phyloP scores from a whole-genome alignment of 1,139 yeast genomes.

The Citeromyces hawaiiensis region DNA sequence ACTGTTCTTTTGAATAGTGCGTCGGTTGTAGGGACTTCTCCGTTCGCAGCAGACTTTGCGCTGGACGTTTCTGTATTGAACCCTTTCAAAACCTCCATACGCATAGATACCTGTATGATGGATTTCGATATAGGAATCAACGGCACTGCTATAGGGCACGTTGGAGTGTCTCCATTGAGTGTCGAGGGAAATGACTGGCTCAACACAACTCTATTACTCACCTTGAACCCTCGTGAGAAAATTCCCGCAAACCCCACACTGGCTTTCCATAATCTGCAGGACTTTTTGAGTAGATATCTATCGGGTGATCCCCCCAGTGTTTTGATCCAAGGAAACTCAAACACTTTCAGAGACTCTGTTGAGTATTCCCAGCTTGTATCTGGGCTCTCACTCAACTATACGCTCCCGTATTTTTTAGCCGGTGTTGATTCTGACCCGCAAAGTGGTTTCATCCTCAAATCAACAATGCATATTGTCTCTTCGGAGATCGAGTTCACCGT shows the following conservation, averaged over 20 bases:
- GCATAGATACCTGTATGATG: slow-evolving; percentile 8
- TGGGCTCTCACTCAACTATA: slow-evolving; percentile 9
- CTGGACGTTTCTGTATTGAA: slow-evolving; percentile 24
- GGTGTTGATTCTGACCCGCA: slow-evolving; percentile 1
- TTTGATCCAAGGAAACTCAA: slow-evolving; percentile 10
- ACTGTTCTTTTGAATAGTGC: slow-evolving; percentile 16
- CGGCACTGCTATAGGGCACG: slow-evolving; percentile 10
- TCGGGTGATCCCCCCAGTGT: slow-evolving; percentile 16
- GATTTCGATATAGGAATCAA: slow-evolving; percentile 12
- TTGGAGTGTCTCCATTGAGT: slow-evolving; percentile 5
- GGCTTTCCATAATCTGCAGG: slow-evolving; percentile 11
- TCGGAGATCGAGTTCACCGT: slow-evolving; percentile 38
- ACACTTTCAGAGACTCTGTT: slow-evolving; percentile 9
- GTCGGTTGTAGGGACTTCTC: slow-evolving; percentile 15
- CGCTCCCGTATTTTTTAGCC: slow-evolving; percentile 11
- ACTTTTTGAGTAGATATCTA: slow-evolving; percentile 16
- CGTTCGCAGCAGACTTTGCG: slow-evolving; percentile 12
- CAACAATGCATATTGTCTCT: slow-evolving; percentile 36
- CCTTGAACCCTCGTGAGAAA: slow-evolving; percentile 6
- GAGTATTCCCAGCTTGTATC: slow-evolving; percentile 11
- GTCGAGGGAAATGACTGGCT: slow-evolving; percentile 10
- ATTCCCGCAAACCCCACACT: slow-evolving; percentile 4
- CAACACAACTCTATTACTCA: slow-evolving; percentile 8
- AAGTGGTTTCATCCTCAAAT: slow-evolving; percentile 23
- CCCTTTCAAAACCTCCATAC: slow-evolving; percentile 19